Evolutionary conservation across 192 early-diverging fungal genomes (phyloP), one percentile per base, ranked within the genome.

Genomic region (Dissophora ornata): DNA sequence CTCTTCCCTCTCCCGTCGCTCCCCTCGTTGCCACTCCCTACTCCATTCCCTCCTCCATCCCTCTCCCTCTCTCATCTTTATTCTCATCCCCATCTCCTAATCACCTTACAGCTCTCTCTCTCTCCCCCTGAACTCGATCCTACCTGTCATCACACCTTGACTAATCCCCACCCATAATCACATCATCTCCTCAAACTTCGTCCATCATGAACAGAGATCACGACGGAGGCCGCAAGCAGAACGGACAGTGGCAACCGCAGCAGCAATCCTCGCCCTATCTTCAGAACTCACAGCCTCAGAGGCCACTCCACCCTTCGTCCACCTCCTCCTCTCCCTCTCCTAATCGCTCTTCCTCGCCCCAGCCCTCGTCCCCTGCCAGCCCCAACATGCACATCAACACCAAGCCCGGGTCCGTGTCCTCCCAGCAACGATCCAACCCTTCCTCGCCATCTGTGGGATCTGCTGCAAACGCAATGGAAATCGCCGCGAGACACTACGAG

Each of bases 401-500:
- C 12, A 67, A 54, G 6, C 33, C 63, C n/a, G n/a, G n/a, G n/a
- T n/a, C n/a, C n/a, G n/a, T n/a, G n/a, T 45, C 67, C 18, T 34
- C 44, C 6, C 62, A 48, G 1, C 54, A 73, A 29, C 62, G 60
- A 51, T 75, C 71, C 29, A 75, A 54, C 55, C 71, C 71, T 4
- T 36, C 62, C 11, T 75, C 71, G 1, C 71, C 71, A 6, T 29
- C 52, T 10, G 48, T 26, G 9, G 63, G 62, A 41, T 64, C 63
- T 11, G 36, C 46, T 19, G 71, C 56, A 28, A 75, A 67, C 28
- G 71, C 52, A 4, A 79, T 73, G 69, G 86, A 87, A 24, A 67
- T 83, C 50, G 83, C 85, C 30, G 59, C 65, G 6, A 80, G 69
- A 33, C 86, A 88, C 41, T 88, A 86, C 49, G 86, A 86, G 41